Evolutionary conservation across 176 grass and related monocot species (phyloP).

Genomic region (Phoenix roebelenii): DNA sequence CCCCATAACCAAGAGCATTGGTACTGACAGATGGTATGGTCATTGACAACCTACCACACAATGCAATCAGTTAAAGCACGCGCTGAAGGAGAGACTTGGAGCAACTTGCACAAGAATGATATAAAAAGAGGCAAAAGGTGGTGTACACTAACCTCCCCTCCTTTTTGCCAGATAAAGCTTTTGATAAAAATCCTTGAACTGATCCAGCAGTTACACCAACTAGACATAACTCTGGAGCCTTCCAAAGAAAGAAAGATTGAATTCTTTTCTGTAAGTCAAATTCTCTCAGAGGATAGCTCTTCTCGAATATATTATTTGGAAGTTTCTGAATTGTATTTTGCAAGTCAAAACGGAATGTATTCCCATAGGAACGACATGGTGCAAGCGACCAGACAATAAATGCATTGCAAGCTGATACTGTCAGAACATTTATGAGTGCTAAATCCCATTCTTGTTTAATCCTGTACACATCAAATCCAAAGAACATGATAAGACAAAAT

Average conservation of each 20-base stretch:
- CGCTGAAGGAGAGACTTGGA: not conserved
- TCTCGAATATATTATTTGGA: conserved; percentile 96
- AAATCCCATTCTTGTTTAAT: conserved; percentile 92
- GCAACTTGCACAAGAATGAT: conserved; percentile 3
- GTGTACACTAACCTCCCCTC: conserved; percentile 40
- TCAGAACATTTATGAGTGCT: conserved; percentile 70
- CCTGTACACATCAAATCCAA: conserved; percentile 29
- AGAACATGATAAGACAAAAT: conserved; percentile 8
- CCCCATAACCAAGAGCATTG: conserved; percentile 87
- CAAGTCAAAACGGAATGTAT: conserved; percentile 72
- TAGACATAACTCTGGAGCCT: conserved; percentile 76
- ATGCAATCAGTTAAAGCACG: conserved; percentile 2
- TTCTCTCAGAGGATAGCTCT: conserved; percentile 91
- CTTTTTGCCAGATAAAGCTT: conserved; percentile 55
- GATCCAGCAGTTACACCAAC: conserved; percentile 63
- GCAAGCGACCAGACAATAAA: conserved; percentile 82
- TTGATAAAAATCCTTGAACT: conserved; percentile 64
- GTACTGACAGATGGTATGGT: conserved; percentile 60
- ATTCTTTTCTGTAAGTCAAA: conserved; percentile 84
- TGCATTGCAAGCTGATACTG: conserved; percentile 71
- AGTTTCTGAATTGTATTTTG: conserved; percentile 98
- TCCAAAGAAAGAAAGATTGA: conserved; percentile 59
- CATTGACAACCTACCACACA: conserved; percentile 58
- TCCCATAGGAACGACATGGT: conserved; percentile 96
- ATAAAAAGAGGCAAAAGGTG: not conserved